A percentile compares a stretch with the other conserved stretches of the same genome.
phyloP scores from a whole-genome alignment of 768 basidiomycete genomes.

The Infundibulicybe gibba region DNA sequence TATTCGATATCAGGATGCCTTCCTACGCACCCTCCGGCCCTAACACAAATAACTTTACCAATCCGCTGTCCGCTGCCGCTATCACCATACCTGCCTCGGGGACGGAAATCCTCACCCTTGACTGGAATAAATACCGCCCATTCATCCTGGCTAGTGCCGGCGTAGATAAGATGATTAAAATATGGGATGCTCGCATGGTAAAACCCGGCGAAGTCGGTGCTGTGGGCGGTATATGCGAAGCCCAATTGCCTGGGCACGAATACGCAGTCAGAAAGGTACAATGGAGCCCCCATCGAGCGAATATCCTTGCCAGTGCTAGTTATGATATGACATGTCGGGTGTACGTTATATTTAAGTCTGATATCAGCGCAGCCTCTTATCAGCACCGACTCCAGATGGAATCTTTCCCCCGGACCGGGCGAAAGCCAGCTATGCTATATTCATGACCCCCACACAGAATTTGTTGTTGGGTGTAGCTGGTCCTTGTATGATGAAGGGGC shows the following conservation, averaged over 20 bases:
- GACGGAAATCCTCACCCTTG: slow-evolving; percentile 76
- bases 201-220: slow-evolving; percentile 48
- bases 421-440: slow-evolving; percentile 59
- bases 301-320: slow-evolving; percentile 64
- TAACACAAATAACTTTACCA: slow-evolving; percentile 53
- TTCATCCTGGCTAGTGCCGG: slow-evolving; percentile 74
- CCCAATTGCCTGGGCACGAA: slow-evolving; percentile 77
- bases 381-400: slow-evolving; percentile 52
- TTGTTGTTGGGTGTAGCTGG: slow-evolving; percentile 90
- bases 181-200: slow-evolving; percentile 91
- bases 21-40: slow-evolving; percentile 51
- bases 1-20: slow-evolving; percentile 76
- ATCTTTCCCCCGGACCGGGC: slow-evolving; percentile 49
- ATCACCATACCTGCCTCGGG: slow-evolving; percentile 77
- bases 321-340: slow-evolving; percentile 97
- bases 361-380: no score
- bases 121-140: slow-evolving; percentile 93
- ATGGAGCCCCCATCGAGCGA: slow-evolving; percentile 80
- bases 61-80: slow-evolving; percentile 65
- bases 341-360: slow-evolving; percentile 40
- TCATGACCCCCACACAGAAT: slow-evolving; percentile 90
- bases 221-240: slow-evolving; percentile 72
- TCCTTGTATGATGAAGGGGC: slow-evolving; percentile 88
- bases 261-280: slow-evolving; percentile 87
- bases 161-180: slow-evolving; percentile 70